phyloP scores from a whole-genome alignment of 2,329 filamentous ascomycete genomes.

The Sarocladiaceae sp. region DNA sequence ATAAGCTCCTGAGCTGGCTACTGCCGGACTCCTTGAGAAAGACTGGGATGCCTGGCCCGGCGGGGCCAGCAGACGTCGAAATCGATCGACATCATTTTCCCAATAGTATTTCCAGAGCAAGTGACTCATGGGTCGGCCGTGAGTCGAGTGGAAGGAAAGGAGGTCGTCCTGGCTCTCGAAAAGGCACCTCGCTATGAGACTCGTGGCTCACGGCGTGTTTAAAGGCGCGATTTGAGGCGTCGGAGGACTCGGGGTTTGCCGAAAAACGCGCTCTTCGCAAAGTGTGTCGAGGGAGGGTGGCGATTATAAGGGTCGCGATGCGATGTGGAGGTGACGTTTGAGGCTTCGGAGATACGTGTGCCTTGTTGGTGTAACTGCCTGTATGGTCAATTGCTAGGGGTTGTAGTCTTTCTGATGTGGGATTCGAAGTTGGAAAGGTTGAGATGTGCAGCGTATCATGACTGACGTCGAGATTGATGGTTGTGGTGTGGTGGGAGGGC shows the following conservation, averaged over 20 bases:
- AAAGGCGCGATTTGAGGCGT: conserved; percentile 60
- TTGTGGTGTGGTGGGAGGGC: neutral
- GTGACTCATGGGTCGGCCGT: conserved; percentile 76
- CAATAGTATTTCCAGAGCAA: conserved; percentile 95
- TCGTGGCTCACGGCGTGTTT: conserved; percentile 86
- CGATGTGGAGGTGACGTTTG: neutral
- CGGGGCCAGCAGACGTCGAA: conserved; percentile 81
- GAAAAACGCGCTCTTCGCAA: too few species aligned
- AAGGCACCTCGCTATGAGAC: conserved; percentile 84
- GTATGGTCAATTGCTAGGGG: neutral
- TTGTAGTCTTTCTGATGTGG: conserved; percentile 4
- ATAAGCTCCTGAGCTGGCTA: conserved; percentile 30
- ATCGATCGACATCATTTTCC: conserved; percentile 95
- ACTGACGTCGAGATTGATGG: neutral
- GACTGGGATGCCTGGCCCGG: conserved; percentile 55
- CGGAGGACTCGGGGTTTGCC: conserved; percentile 14
- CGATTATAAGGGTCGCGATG: neutral
- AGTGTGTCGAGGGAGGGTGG: neutral
- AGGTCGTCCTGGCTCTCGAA: conserved; percentile 47
- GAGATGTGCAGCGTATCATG: conserved; percentile 7
- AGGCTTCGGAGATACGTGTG: neutral
- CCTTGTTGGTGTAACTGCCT: neutral
- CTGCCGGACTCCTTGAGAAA: conserved; percentile 48
- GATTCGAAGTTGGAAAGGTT: conserved; percentile 1
- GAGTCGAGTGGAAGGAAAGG: conserved; percentile 24